Evolutionary conservation across 108 stramenopile species (phyloP).

Genomic region (Fragilariopsis cylindrus): DNA sequence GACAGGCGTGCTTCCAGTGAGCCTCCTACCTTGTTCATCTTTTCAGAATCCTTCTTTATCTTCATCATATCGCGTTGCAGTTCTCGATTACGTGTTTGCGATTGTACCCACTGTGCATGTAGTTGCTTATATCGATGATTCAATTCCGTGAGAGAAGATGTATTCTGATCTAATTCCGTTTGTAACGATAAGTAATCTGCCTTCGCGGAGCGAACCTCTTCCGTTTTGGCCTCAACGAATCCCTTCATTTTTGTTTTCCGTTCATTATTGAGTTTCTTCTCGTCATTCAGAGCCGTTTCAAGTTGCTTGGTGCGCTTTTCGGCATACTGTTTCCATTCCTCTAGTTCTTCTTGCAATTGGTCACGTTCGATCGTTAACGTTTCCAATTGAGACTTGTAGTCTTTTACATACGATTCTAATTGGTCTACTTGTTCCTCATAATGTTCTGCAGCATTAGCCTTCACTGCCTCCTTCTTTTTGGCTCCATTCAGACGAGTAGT

Average conservation of each 20-base stretch:
- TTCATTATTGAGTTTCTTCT: conserved; percentile 78
- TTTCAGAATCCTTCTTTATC: conserved; percentile 77
- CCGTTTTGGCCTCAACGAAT: conserved; percentile 83
- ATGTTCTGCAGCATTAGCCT: conserved; percentile 56
- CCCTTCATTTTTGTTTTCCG: conserved; percentile 84
- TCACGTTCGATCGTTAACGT: conserved; percentile 26
- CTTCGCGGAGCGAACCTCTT: conserved; percentile 78
- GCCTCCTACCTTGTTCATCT: conserved; percentile 72
- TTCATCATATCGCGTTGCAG: conserved; percentile 76
- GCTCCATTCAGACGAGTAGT: conserved; percentile 73
- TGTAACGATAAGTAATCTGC: conserved; percentile 60
- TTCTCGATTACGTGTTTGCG: conserved; percentile 71
- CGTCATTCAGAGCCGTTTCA: conserved; percentile 65
- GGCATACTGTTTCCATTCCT: conserved; percentile 56
- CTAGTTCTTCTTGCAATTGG: conserved; percentile 36
- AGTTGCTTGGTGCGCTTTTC: conserved; percentile 59
- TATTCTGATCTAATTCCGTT: conserved; percentile 67
- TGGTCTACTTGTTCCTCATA: conserved; percentile 60
- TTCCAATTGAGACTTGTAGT: conserved; percentile 39
- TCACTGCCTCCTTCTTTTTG: conserved; percentile 76
- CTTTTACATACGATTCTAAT: conserved; percentile 47
- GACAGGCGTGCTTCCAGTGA: conserved; percentile 72
- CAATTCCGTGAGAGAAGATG: conserved; percentile 54
- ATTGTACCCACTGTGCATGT: conserved; percentile 65
- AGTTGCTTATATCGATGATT: conserved; percentile 75